Conservation (phyloP, 1,139 yeast genomes). For the Saccharomycopsis phalli region DNA sequence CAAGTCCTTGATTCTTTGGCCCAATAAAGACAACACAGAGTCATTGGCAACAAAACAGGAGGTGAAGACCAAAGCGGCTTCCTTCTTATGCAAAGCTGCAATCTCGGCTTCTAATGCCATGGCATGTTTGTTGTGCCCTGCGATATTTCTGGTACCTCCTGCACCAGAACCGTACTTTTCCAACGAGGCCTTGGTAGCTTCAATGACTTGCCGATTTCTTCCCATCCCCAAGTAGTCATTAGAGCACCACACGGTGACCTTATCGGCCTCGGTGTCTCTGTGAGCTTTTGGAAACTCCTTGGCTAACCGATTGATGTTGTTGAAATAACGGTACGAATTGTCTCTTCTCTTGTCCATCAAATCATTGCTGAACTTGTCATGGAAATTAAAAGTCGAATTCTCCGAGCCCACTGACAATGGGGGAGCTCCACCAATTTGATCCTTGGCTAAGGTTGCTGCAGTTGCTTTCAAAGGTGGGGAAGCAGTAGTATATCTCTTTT, state of each 20-base stretch:
- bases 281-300: slow-evolving; percentile 91
- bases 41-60: slow-evolving; percentile 97
- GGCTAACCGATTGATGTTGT: slow-evolving; percentile 93
- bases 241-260: slow-evolving; percentile 98
- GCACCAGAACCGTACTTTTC: slow-evolving; percentile 96
- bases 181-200: slow-evolving; percentile 71
- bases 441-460: slow-evolving; percentile 24
- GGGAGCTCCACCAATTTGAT: slow-evolving; percentile 30
- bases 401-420: slow-evolving; percentile 34
- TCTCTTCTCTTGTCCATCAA: slow-evolving; percentile 69
- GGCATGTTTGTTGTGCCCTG: slow-evolving; percentile 92
- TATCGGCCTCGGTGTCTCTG: slow-evolving; percentile 60
- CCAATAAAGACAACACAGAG: slow-evolving; percentile 86
- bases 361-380: slow-evolving; percentile 53
- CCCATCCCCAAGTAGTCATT: slow-evolving; percentile 97
- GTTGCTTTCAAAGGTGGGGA: slow-evolving; percentile 22
- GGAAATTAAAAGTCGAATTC: slow-evolving; percentile 46
- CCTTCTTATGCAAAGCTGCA: slow-evolving; percentile 89
- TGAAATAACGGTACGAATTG: slow-evolving; percentile 90
- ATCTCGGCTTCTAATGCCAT: slow-evolving; percentile 75
- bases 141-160: slow-evolving; percentile 98
- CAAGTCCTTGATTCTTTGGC: slow-evolving; percentile 81
- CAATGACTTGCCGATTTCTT: slow-evolving; percentile 59
- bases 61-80: slow-evolving; percentile 88
- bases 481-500: slow-evolving; percentile 15